Percentiles rank a stretch among this genome's conserved stretches.
These are phyloP conservation scores for Suillus hirtellus DNA, from an alignment of 768 basidiomycete genomes.

Conservation along the genomic window DNA sequence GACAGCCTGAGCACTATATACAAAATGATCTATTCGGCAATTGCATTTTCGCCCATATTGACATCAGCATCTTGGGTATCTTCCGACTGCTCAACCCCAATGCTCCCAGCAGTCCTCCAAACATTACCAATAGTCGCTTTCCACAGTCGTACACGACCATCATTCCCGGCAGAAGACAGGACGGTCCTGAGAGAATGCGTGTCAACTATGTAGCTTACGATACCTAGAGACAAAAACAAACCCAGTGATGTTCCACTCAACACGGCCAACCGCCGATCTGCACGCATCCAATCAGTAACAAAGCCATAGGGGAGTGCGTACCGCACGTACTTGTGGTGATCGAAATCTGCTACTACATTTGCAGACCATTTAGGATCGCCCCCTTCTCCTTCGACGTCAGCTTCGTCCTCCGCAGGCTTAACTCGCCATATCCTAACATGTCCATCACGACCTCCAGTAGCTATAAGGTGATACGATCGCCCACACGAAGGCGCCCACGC, in stretches of 20 bases:
- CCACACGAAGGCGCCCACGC: slow-evolving; percentile 96
- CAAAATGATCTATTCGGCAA: slow-evolving; percentile 31
- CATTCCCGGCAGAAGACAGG: slow-evolving; percentile 80
- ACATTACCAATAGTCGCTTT: slow-evolving; percentile 83
- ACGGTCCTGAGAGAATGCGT: slow-evolving; percentile 58
- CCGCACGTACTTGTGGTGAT: slow-evolving; percentile 68
- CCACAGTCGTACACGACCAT: slow-evolving; percentile 82
- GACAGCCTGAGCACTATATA: not conserved
- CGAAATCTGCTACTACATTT: slow-evolving; percentile 80
- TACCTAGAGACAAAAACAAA: slow-evolving; percentile 30
- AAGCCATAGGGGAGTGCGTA: not conserved
- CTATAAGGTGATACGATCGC: slow-evolving; percentile 90
- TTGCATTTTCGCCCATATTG: slow-evolving; percentile 43
- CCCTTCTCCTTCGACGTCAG: slow-evolving; percentile 44
- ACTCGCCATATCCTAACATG: slow-evolving; percentile 89
- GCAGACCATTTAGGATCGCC: slow-evolving; percentile 62
- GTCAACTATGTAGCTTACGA: slow-evolving; percentile 9
- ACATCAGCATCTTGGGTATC: slow-evolving; percentile 45
- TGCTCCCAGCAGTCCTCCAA: slow-evolving; percentile 80
- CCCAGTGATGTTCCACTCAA: slow-evolving; percentile 96
- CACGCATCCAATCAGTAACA: slow-evolving; percentile 15
- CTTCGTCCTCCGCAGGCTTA: slow-evolving; percentile 52
- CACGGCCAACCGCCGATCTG: slow-evolving; percentile 75
- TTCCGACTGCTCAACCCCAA: slow-evolving; percentile 76
- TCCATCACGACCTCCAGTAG: slow-evolving; percentile 87